Evolutionary conservation across 2,329 filamentous ascomycete species (phyloP).

Genomic region (Metarhizium anisopliae): DNA sequence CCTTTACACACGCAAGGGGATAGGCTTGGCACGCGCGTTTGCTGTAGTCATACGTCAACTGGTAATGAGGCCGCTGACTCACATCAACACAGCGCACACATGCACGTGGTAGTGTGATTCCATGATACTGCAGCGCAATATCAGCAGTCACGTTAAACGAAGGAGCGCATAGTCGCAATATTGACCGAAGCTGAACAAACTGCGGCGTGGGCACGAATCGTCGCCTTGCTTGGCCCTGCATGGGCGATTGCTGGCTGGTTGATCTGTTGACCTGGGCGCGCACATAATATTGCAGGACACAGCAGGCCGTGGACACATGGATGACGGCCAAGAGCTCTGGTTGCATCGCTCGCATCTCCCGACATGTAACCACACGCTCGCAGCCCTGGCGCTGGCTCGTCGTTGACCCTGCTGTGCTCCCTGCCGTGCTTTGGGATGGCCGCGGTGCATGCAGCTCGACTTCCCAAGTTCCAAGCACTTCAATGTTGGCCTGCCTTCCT

Average conservation of each 20-base stretch:
- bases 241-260: neutral
- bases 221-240: neutral
- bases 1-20: too few species aligned
- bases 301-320: neutral
- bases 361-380: too few species aligned
- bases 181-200: neutral
- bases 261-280: neutral
- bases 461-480: neutral
- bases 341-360: too few species aligned
- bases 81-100: neutral
- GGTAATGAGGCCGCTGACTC: too few species aligned
- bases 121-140: neutral
- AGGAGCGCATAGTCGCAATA: neutral
- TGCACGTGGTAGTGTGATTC: neutral
- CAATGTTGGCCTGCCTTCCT: neutral
- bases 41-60: too few species aligned
- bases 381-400: neutral
- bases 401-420: neutral
- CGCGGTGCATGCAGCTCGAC: neutral
- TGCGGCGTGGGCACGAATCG: neutral
- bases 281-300: neutral
- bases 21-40: too few species aligned
- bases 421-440: neutral
- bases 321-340: too few species aligned
- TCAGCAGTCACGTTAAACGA: neutral